Base-by-base conservation (phyloP, 345 rosid genomes). In the Iberis pinnata region DNA sequence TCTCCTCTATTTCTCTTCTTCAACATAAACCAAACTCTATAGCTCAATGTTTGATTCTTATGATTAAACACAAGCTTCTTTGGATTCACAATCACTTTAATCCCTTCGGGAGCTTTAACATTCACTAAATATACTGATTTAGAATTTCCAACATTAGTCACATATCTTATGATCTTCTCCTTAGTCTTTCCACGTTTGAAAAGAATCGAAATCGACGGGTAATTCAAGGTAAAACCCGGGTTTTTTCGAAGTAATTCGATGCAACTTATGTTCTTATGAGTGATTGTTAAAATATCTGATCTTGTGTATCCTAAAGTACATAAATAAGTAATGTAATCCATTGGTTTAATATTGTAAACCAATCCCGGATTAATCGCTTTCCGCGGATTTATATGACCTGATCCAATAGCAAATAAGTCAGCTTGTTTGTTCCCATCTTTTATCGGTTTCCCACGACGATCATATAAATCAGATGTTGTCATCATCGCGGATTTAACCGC, bases 401-500 rank as follows among this genome's bases (percentile, higher is more conserved):
- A 79, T 69, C 98, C 98, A 0, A 73, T 78, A 0, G 96, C 82
- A 27, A 82, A 84, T 17, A 78, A 4, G 12, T 70, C 73, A 0
- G 93, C 93, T 4, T 80, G 68, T 55, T 80, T 76, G 40, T 75
- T 65, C 8, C 84, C 95, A 4, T 84, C 96, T 77, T 60, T 82
- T 26, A 87, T 84, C 12, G 77, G 80, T 53, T 78, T 79, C 40
- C 98, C 79, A 4, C 33, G 73, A 56, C 72, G 89, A 63, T 90
- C 92, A 12, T 70, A 64, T 43, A 54, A 41, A 47, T 82, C 92
- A 5, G 95, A 87, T 9, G 92, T 84, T 13, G 98, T 90, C 95
- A 90, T 84, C 56, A 90, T 62, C 37, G 98, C 98, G 7, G 98
- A 90, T 63, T 75, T 87, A n/a, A 87, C 78, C 0, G 95, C 96